phyloP scores from a whole-genome alignment of 768 basidiomycete genomes.

The Chiua virens region DNA sequence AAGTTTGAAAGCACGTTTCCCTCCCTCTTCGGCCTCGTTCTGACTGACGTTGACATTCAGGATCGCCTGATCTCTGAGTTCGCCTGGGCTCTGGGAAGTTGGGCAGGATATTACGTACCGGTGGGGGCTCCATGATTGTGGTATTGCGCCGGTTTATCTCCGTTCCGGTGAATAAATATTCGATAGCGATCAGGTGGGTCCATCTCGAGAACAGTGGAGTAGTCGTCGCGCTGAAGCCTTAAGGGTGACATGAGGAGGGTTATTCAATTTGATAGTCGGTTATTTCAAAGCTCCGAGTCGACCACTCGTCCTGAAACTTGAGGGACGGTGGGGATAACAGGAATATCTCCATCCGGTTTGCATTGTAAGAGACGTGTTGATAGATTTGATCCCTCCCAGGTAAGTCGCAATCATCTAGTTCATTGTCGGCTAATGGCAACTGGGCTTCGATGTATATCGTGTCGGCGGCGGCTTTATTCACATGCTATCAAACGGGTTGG shows the following conservation, averaged over 20 bases:
- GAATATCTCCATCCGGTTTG: background rate
- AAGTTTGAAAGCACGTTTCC: no score
- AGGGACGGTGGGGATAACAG: background rate
- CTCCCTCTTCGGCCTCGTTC: background rate
- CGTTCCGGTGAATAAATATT: background rate
- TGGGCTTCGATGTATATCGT: background rate
- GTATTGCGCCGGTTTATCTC: background rate
- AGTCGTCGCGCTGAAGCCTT: constrained; percentile 4
- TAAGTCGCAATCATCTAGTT: background rate
- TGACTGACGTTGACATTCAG: background rate
- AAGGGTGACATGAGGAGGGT: background rate
- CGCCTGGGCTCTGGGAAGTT: background rate
- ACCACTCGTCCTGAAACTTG: background rate
- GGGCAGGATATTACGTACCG: background rate
- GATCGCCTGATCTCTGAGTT: background rate
- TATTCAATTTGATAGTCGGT: background rate
- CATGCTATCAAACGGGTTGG: background rate
- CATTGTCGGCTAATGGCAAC: background rate
- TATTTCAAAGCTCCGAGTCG: constrained; percentile 1
- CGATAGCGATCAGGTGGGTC: background rate
- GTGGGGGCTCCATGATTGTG: background rate
- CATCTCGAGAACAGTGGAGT: background rate
- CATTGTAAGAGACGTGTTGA: background rate
- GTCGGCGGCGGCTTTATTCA: background rate
- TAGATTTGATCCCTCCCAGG: background rate